Conservation (phyloP, 2,329 filamentous ascomycete genomes). For the Aspergillus spinulosporus region DNA sequence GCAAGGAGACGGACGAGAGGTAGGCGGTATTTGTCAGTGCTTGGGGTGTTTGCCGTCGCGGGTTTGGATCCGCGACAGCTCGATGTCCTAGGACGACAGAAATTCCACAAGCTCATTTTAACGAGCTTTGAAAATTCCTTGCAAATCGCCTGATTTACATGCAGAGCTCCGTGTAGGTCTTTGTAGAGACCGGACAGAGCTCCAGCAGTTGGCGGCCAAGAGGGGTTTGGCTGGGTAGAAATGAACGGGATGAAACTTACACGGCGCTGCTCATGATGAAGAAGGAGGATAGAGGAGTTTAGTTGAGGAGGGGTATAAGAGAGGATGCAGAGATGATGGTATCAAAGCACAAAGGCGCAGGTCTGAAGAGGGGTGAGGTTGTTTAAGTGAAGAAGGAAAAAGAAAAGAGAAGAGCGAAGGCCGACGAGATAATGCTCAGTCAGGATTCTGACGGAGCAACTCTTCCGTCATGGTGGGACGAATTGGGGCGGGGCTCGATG, state of each 20-base stretch:
- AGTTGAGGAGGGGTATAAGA: slow-evolving; percentile 17
- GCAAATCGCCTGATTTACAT: neutral
- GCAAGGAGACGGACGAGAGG: slow-evolving; percentile 10
- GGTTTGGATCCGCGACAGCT: neutral
- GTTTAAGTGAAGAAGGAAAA: slow-evolving; percentile 17
- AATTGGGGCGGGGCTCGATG: slow-evolving; percentile 28
- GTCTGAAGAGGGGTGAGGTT: slow-evolving; percentile 11
- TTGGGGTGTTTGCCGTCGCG: neutral
- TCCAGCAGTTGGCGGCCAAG: neutral
- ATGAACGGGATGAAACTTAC: slow-evolving; percentile 36
- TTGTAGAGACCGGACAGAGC: neutral
- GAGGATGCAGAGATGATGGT: slow-evolving; percentile 15
- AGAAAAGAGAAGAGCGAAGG: slow-evolving; percentile 28
- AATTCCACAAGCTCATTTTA: neutral
- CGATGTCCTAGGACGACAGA: neutral
- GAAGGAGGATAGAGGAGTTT: slow-evolving; percentile 18
- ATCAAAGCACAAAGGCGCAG: slow-evolving; percentile 12
- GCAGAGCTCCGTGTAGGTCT: neutral
- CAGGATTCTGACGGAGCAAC: slow-evolving; percentile 34
- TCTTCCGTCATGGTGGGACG: slow-evolving; percentile 39
- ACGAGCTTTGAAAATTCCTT: neutral
- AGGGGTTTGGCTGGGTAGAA: slow-evolving; percentile 1
- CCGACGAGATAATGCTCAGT: slow-evolving; percentile 18
- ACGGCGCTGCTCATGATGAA: slow-evolving; percentile 46
- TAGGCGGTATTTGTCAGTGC: neutral